phyloP scores from a whole-genome alignment of 2,329 filamentous ascomycete genomes.

The Phaeomoniella chlamydospora region DNA sequence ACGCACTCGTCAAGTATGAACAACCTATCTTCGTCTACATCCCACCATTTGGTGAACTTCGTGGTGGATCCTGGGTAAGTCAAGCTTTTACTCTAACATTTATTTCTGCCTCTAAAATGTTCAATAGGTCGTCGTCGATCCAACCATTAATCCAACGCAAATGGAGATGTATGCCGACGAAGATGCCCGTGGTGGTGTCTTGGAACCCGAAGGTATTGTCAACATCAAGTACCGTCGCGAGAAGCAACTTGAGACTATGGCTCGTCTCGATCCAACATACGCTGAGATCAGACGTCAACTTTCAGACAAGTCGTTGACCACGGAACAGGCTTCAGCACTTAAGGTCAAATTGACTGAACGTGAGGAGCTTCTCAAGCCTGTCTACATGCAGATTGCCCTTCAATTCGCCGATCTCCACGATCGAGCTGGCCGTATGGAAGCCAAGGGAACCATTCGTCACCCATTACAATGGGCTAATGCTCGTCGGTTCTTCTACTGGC shows the following conservation, averaged over 20 bases:
- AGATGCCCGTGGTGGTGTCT: conserved; percentile 87
- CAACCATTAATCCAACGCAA: conserved; percentile 86
- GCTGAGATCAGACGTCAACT: conserved; percentile 70
- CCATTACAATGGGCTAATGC: conserved; percentile 75
- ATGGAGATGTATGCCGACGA: conserved; percentile 99
- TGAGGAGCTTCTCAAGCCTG: conserved; percentile 77
- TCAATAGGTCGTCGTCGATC: conserved; percentile 77
- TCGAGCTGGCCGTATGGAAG: conserved; percentile 92
- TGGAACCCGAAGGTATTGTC: conserved; percentile 95
- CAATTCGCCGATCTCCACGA: conserved; percentile 98
- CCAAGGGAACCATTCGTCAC: conserved; percentile 85
- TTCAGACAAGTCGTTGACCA: conserved; percentile 48
- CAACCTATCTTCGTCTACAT: conserved; percentile 99
- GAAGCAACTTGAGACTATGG: conserved; percentile 95
- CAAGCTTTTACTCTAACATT: conserved; percentile 2
- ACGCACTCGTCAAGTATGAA: conserved; percentile 94
- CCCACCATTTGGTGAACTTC: conserved; percentile 86
- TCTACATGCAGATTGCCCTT: conserved; percentile 88
- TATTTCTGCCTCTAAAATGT: conserved; percentile 16
- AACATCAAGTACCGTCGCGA: conserved; percentile 98
- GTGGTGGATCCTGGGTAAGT: conserved; percentile 86
- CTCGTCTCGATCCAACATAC: conserved; percentile 75
- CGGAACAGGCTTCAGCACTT: conserved; percentile 63
- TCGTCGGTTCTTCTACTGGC: conserved; percentile 99
- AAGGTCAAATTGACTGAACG: conserved; percentile 73